Conservation (phyloP, 1,284 basidiomycete species). For the Amylostereum areolatum region DNA sequence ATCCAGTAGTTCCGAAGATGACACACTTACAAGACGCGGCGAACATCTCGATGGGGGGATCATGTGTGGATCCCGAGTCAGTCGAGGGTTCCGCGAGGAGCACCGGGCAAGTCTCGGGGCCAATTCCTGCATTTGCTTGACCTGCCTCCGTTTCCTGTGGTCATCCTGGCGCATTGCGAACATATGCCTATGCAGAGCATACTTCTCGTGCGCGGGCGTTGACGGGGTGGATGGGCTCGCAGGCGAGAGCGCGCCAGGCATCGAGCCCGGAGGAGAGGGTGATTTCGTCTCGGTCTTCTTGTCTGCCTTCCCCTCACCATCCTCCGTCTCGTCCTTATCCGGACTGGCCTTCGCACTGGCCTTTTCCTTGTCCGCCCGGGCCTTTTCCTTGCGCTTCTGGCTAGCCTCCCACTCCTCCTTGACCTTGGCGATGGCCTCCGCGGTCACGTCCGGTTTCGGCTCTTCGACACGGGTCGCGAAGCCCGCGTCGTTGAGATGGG, state of each 20-base stretch:
- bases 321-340: conserved; percentile 16
- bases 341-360: conserved; percentile 29
- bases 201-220: conserved; percentile 28
- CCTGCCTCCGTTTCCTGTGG: conserved; percentile 30
- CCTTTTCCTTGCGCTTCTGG: conserved; percentile 33
- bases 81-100: conserved; percentile 17
- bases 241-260: conserved; percentile 15
- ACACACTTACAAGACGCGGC: no score
- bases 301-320: conserved; percentile 9
- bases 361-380: conserved; percentile 42
- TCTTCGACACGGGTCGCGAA: conserved; percentile 58
- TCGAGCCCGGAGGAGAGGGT: conserved; percentile 9
- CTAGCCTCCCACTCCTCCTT: conserved; percentile 77
- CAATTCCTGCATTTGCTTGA: conserved; percentile 31
- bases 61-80: neutral
- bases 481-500: conserved; percentile 61
- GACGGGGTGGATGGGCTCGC: conserved; percentile 9
- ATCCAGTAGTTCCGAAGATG: no score
- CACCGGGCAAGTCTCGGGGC: conserved; percentile 33
- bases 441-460: conserved; percentile 24
- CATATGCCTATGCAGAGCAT: conserved; percentile 34
- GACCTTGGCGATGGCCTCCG: conserved; percentile 68
- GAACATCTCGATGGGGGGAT: no score
- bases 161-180: conserved; percentile 34
- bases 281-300: conserved; percentile 11